Conservation (phyloP, 169 alveolate genomes). For the Cryptosporidium parvum region DNA sequence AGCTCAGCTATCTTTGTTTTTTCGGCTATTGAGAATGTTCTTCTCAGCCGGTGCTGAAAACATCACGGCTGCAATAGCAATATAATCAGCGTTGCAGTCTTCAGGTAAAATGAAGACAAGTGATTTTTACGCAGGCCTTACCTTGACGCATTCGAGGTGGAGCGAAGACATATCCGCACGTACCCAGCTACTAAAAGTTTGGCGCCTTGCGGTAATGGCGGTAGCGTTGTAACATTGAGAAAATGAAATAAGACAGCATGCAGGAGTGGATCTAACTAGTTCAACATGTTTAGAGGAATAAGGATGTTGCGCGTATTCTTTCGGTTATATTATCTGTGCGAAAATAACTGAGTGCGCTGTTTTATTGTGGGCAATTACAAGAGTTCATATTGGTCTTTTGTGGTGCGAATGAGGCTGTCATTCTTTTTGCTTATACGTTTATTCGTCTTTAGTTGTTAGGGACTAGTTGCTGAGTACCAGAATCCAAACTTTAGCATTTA, state of each 20-base stretch:
- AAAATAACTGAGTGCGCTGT: background rate
- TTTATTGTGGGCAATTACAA: background rate
- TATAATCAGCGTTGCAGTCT: slow-evolving; percentile 78
- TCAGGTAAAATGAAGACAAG: slow-evolving; percentile 78
- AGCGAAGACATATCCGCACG: slow-evolving; percentile 33
- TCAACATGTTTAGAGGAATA: background rate
- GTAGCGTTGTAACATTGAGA: background rate
- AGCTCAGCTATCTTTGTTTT: slow-evolving; percentile 75
- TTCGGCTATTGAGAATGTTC: slow-evolving; percentile 51
- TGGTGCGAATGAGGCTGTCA: background rate
- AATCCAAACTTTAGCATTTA: background rate
- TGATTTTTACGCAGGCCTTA: slow-evolving; percentile 34
- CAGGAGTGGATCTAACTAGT: background rate
- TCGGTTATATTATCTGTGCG: background rate
- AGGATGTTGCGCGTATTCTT: background rate
- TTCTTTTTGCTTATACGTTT: background rate
- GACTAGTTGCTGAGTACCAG: background rate
- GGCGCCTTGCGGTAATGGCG: background rate
- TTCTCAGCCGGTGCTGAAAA: slow-evolving; percentile 74
- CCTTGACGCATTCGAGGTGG: slow-evolving; percentile 40
- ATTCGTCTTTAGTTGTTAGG: slow-evolving; percentile 1
- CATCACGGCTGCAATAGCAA: slow-evolving; percentile 78
- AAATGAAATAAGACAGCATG: background rate
- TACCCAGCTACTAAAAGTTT: background rate
- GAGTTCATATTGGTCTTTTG: background rate